Percentiles rank a stretch among this genome's conserved stretches.
Evolutionary conservation across 352 stramenopile species (phyloP).

Genomic region (Pythium inflatum): DNA sequence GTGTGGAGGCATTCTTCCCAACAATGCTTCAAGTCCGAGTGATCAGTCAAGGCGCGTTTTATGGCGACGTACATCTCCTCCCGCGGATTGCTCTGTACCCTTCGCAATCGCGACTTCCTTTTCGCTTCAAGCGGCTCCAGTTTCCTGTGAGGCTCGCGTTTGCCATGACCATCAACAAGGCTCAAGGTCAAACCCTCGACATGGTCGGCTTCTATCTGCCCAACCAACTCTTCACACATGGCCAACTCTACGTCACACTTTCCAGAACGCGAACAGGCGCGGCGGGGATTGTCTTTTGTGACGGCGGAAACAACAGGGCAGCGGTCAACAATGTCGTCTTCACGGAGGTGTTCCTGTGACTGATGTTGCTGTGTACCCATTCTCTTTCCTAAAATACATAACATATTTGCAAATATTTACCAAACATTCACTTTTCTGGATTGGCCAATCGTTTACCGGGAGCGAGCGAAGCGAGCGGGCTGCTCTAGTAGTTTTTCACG

Average conservation of each 20-base stretch:
- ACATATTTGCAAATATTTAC: too few species aligned
- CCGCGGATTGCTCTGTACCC: slow-evolving; percentile 31
- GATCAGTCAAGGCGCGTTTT: slow-evolving; percentile 24
- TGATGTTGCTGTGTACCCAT: too few species aligned
- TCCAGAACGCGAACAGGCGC: background rate
- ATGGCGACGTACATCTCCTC: slow-evolving; percentile 12
- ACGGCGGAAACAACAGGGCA: background rate
- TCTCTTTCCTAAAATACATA: too few species aligned
- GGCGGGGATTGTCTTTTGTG: background rate
- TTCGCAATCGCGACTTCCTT: slow-evolving; percentile 18
- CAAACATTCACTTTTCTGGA: too few species aligned
- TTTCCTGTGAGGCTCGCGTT: slow-evolving; percentile 34
- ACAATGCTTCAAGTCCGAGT: slow-evolving; percentile 20
- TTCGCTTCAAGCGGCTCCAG: slow-evolving; percentile 29
- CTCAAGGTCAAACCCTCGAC: slow-evolving; percentile 31
- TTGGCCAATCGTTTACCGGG: too few species aligned
- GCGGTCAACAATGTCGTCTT: slow-evolving; percentile 1
- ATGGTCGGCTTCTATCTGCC: slow-evolving; percentile 24
- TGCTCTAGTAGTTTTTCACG: too few species aligned
- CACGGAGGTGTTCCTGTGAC: slow-evolving; percentile 8
- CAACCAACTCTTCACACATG: slow-evolving; percentile 9
- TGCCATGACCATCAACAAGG: slow-evolving; percentile 38
- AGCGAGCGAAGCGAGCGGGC: too few species aligned
- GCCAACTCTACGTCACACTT: slow-evolving; percentile 3
- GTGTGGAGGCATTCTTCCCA: slow-evolving; percentile 17